Conservation (phyloP, 2,329 filamentous ascomycete species). For the Diaporthe longicolla region DNA sequence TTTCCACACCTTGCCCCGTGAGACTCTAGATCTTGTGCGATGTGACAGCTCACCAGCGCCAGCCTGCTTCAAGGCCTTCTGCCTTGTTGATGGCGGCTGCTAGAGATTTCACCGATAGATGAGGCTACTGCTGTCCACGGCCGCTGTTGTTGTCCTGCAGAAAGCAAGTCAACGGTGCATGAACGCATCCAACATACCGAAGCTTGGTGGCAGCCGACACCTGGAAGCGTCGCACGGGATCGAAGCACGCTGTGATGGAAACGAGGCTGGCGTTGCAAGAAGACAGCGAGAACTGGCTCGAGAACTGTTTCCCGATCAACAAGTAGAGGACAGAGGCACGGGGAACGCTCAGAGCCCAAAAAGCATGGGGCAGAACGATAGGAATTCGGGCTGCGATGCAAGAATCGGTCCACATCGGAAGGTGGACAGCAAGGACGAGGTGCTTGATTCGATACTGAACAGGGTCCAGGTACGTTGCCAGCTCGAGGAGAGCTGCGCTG, state of each 20-base stretch:
- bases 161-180: constrained; percentile 44
- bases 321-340: neutral
- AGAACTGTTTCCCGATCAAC: constrained; percentile 3
- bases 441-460: constrained; percentile 7
- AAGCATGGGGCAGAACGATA: neutral
- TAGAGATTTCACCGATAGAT: constrained; percentile 37
- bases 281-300: constrained; percentile 11
- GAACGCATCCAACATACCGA: constrained; percentile 42
- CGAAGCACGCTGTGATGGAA: neutral
- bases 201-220: constrained; percentile 33
- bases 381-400: constrained; percentile 8
- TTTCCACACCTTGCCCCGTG: constrained; percentile 50
- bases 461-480: constrained; percentile 29
- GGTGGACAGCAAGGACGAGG: constrained; percentile 1
- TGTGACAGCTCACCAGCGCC: constrained; percentile 61
- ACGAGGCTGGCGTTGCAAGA: neutral
- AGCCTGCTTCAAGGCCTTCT: constrained; percentile 40
- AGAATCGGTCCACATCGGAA: constrained; percentile 21
- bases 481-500: neutral
- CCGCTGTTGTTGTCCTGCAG: constrained; percentile 42
- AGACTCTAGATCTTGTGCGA: constrained; percentile 65
- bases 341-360: neutral
- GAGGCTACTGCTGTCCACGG: constrained; percentile 40
- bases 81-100: constrained; percentile 38
- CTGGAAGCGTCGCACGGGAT: constrained; percentile 33